Evolutionary conservation across 2,329 filamentous ascomycete species (phyloP).

Genomic region (Emericellopsis atlantica): DNA sequence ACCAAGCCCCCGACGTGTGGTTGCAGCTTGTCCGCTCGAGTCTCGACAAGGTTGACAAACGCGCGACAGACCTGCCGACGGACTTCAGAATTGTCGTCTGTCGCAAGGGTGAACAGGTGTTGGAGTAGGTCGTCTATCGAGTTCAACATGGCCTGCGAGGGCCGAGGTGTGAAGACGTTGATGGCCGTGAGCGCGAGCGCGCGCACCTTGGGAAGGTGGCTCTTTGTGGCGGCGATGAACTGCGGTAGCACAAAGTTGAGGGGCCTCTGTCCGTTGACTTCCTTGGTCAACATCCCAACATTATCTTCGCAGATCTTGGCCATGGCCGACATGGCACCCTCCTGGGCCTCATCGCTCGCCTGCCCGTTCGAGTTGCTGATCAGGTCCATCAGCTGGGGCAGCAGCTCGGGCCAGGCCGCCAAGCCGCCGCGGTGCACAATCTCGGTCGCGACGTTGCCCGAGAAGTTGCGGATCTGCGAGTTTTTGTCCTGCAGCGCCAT

Average conservation of each 20-base stretch:
- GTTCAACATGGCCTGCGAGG: slow-evolving; percentile 68
- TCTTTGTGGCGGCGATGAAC: slow-evolving; percentile 75
- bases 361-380: slow-evolving; percentile 62
- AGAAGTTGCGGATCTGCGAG: slow-evolving; percentile 72
- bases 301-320: slow-evolving; percentile 97
- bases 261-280: slow-evolving; percentile 79
- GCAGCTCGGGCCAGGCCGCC: slow-evolving; percentile 79
- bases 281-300: slow-evolving; percentile 69
- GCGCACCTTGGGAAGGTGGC: slow-evolving; percentile 63
- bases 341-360: slow-evolving; percentile 60
- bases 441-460: slow-evolving; percentile 90
- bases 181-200: slow-evolving; percentile 70
- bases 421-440: slow-evolving; percentile 75
- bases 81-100: slow-evolving; percentile 68
- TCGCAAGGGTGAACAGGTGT: slow-evolving; percentile 69
- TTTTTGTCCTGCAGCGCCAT: slow-evolving; percentile 71
- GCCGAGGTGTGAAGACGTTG: slow-evolving; percentile 82
- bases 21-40: slow-evolving; percentile 77
- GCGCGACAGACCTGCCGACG: slow-evolving; percentile 86
- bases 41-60: slow-evolving; percentile 85
- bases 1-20: slow-evolving; percentile 83
- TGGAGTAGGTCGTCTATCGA: slow-evolving; percentile 72
- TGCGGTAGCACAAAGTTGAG: slow-evolving; percentile 83
- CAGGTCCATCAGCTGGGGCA: slow-evolving; percentile 70
- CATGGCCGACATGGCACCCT: slow-evolving; percentile 87